Conservation (phyloP, 306 rosid genomes). For the Glycyrrhiza uralensis region DNA sequence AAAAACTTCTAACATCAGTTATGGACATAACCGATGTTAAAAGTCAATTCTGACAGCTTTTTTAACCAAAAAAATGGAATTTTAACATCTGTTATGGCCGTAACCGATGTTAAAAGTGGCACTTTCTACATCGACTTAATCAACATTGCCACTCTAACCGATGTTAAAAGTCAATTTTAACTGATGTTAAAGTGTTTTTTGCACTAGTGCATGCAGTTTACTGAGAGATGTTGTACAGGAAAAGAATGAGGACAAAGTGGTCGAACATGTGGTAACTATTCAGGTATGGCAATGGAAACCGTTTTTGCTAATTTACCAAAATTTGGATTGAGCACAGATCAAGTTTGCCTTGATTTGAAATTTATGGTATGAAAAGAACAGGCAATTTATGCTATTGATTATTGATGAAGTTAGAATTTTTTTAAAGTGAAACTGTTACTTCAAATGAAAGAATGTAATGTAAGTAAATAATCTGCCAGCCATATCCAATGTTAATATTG, state of each 20-base stretch:
- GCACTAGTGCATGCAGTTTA: constrained; percentile 80
- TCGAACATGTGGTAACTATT: constrained; percentile 77
- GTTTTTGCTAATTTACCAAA: constrained; percentile 8
- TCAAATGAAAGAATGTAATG: constrained; percentile 6
- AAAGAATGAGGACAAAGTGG: constrained; percentile 59
- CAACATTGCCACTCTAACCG: no score
- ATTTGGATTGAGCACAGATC: neutral
- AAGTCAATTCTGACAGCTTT: no score
- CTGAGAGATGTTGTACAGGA: constrained; percentile 86
- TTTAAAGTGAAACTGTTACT: neutral
- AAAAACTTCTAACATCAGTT: no score
- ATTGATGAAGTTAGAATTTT: neutral
- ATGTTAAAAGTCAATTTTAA: no score
- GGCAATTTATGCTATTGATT: neutral
- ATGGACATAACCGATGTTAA: no score
- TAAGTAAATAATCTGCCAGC: neutral
- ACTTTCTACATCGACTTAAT: no score
- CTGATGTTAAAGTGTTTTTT: no score
- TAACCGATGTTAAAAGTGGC: no score
- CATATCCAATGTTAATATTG: constrained; percentile 6
- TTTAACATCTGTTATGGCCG: no score
- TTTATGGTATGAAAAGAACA: neutral
- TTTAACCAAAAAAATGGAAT: no score
- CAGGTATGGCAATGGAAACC: constrained; percentile 57
- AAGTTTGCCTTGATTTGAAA: neutral